Evolutionary conservation across 805 yeast genomes (phyloP).

Genomic region (Scheffersomyces ergatensis): DNA sequence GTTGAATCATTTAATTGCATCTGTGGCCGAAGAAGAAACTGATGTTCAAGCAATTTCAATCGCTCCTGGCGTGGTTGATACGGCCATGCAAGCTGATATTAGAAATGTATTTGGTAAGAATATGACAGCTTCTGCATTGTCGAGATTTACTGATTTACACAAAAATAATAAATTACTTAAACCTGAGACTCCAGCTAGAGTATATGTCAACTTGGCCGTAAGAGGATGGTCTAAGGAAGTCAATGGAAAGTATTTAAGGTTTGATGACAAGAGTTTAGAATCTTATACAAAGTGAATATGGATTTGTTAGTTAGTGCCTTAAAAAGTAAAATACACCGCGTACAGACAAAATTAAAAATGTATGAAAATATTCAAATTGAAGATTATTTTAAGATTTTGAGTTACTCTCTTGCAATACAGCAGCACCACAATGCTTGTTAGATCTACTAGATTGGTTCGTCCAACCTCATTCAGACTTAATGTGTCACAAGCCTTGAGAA

Average conservation of each 20-base stretch:
- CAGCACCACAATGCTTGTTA: background rate
- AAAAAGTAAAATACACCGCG: too few relatives aligned
- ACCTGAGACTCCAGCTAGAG: constrained; percentile 70
- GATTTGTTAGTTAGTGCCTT: too few relatives aligned
- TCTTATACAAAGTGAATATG: too few relatives aligned
- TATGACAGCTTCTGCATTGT: constrained; percentile 61
- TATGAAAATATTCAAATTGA: too few relatives aligned
- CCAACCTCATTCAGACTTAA: background rate
- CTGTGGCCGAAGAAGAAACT: constrained; percentile 68
- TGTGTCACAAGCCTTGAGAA: background rate
- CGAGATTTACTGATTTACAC: constrained; percentile 66
- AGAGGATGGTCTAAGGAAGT: constrained; percentile 54
- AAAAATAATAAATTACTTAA: constrained; percentile 54
- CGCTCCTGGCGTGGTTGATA: constrained; percentile 95
- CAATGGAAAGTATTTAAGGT: constrained; percentile 70
- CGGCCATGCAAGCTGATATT: constrained; percentile 81
- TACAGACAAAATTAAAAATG: too few relatives aligned
- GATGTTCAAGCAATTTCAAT: constrained; percentile 61
- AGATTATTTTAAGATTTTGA: too few relatives aligned
- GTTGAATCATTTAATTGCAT: constrained; percentile 67
- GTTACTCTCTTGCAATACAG: too few relatives aligned
- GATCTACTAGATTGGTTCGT: background rate
- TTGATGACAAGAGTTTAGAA: constrained; percentile 37
- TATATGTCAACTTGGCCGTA: constrained; percentile 65
- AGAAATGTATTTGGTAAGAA: constrained; percentile 57